phyloP scores from a whole-genome alignment of 2,329 filamentous ascomycete genomes.

The Cladophialophora bantiana region DNA sequence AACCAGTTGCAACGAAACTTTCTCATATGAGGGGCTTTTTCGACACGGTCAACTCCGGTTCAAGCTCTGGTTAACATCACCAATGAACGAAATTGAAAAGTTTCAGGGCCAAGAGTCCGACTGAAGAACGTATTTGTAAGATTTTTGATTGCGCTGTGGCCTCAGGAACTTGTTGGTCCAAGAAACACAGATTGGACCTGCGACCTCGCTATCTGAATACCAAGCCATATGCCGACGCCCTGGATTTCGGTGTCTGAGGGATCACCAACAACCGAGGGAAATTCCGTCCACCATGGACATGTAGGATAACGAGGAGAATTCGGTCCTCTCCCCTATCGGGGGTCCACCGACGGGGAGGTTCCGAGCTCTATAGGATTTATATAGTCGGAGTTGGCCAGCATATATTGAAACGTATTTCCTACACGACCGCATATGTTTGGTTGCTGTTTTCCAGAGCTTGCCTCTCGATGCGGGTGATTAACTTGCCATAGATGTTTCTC shows the following conservation, averaged over 20 bases:
- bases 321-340: conserved; percentile 3
- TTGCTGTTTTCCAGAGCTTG: not conserved
- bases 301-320: not conserved
- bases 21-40: not conserved
- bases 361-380: not conserved
- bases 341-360: conserved; percentile 1
- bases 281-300: not conserved
- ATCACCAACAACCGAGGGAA: not conserved
- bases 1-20: not conserved
- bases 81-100: not conserved
- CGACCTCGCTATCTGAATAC: not conserved
- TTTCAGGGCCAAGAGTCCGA: not conserved
- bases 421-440: not conserved
- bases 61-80: not conserved
- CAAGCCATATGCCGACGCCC: not conserved
- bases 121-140: not conserved
- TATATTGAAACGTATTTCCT: not conserved
- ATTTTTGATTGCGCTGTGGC: not conserved
- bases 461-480: not conserved
- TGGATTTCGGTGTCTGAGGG: not conserved
- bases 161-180: not conserved
- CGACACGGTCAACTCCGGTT: not conserved
- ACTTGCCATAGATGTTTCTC: not conserved
- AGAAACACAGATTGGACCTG: not conserved
- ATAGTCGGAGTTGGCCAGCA: not conserved